These are phyloP conservation scores for Aspergillus olivimuriae DNA, from an alignment of 495 filamentous ascomycete species.

Conservation along the genomic window DNA sequence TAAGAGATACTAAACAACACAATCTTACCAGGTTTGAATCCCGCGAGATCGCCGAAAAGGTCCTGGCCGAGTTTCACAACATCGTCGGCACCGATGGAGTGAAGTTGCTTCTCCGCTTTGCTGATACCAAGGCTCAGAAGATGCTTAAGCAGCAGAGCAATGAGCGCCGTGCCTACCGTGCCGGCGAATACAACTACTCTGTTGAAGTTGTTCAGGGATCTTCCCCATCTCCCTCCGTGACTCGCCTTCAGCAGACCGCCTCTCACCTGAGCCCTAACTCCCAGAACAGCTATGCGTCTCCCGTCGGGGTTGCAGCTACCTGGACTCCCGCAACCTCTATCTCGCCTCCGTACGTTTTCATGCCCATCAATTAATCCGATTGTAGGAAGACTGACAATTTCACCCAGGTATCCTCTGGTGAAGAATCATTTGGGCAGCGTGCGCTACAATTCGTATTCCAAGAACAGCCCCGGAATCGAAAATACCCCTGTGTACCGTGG, in stretches of 20 bases:
- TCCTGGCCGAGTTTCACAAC: constrained; percentile 77
- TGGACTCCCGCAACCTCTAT: constrained; percentile 47
- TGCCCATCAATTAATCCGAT: too few relatives aligned
- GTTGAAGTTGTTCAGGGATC: constrained; percentile 41
- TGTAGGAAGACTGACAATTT: constrained; percentile 18
- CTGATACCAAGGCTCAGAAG: constrained; percentile 94
- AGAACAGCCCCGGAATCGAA: constrained; percentile 23
- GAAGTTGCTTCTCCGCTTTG: constrained; percentile 88
- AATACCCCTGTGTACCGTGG: constrained; percentile 25
- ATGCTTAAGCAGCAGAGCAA: constrained; percentile 89
- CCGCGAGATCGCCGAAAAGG: constrained; percentile 78
- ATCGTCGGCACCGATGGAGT: constrained; percentile 60
- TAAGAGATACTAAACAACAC: constrained; percentile 1
- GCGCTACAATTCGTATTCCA: constrained; percentile 25
- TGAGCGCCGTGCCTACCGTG: constrained; percentile 84
- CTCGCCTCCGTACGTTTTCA: constrained; percentile 40
- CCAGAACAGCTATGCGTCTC: constrained; percentile 36
- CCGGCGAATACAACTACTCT: constrained; percentile 83
- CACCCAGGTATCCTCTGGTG: constrained; percentile 29
- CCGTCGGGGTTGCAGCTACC: constrained; percentile 30
- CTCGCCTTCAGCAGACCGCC: constrained; percentile 24
- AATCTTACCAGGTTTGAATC: constrained; percentile 62
- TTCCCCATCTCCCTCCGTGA: constrained; percentile 33
- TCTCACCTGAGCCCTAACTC: constrained; percentile 36
- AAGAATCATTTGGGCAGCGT: constrained; percentile 28